A percentile compares a stretch with the other conserved stretches of the same genome.
phyloP scores from a whole-genome alignment of 352 stramenopile genomes.

The Pythium phragmitis region DNA sequence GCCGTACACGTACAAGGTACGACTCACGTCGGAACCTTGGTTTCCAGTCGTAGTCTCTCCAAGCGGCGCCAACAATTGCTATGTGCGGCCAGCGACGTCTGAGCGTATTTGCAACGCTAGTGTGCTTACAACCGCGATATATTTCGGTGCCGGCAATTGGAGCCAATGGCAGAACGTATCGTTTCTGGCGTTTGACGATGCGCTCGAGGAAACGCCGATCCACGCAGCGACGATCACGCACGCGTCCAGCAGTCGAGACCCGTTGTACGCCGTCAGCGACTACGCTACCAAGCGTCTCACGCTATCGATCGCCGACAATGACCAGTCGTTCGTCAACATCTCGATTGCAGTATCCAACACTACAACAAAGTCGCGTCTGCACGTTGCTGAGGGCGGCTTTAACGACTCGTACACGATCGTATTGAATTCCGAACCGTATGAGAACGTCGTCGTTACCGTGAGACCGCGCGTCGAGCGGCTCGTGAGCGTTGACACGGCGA shows the following conservation, averaged over 20 bases:
- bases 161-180: slow-evolving; percentile 57
- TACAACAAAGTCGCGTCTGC: slow-evolving; percentile 32
- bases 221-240: slow-evolving; percentile 57
- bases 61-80: slow-evolving; percentile 53
- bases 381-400: slow-evolving; percentile 74
- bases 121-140: slow-evolving; percentile 40
- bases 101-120: slow-evolving; percentile 59
- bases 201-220: slow-evolving; percentile 48
- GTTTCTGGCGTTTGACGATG: slow-evolving; percentile 63
- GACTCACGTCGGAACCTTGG: slow-evolving; percentile 70
- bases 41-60: slow-evolving; percentile 44
- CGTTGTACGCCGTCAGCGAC: slow-evolving; percentile 38
- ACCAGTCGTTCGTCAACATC: slow-evolving; percentile 64
- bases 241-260: slow-evolving; percentile 42
- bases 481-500: slow-evolving; percentile 33
- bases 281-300: slow-evolving; percentile 32
- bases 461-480: slow-evolving; percentile 44
- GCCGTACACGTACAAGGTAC: slow-evolving; percentile 43
- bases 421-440: slow-evolving; percentile 61
- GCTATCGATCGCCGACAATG: slow-evolving; percentile 62
- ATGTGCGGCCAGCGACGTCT: slow-evolving; percentile 30
- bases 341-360: slow-evolving; percentile 28
- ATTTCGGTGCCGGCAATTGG: slow-evolving; percentile 66
- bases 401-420: slow-evolving; percentile 71
- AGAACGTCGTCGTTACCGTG: slow-evolving; percentile 52